Conservation (phyloP, 2,329 filamentous ascomycete species). For the Celoporthe dispersa region DNA sequence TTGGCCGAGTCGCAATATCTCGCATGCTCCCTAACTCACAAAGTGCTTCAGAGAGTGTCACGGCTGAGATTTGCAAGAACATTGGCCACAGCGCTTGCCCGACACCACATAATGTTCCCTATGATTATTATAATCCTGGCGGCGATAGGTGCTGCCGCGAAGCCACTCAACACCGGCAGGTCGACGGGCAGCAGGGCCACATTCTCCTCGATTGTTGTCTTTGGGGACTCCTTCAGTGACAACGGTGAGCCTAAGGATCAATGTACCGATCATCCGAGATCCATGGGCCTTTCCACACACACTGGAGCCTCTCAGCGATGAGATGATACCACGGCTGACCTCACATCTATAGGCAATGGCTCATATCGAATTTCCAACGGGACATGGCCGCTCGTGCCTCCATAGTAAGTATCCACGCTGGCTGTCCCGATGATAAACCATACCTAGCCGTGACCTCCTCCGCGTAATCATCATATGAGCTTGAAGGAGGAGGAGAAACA, state of each 20-base stretch:
- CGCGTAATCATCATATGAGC: not conserved
- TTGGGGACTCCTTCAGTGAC: slow-evolving; percentile 12
- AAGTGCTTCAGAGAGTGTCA: not conserved
- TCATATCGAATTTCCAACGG: slow-evolving; percentile 12
- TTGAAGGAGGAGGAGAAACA: not conserved
- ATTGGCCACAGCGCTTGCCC: not conserved
- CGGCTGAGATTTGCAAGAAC: not conserved
- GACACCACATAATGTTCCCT: not conserved
- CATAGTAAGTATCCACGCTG: slow-evolving; percentile 2
- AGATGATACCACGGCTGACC: not conserved
- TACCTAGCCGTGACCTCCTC: not conserved
- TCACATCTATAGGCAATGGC: slow-evolving; percentile 7
- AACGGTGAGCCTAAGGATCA: not conserved
- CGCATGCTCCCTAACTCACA: not conserved
- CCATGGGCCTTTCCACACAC: too few species aligned
- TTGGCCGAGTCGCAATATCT: not conserved
- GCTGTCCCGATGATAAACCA: not conserved
- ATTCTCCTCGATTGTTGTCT: slow-evolving; percentile 13
- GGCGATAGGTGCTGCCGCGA: not conserved
- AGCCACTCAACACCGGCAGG: not conserved
- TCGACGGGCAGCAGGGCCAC: not conserved
- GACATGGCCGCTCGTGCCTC: slow-evolving; percentile 16
- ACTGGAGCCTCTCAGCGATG: not conserved
- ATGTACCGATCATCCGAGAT: too few species aligned
- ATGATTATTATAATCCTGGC: too few species aligned